A percentile compares a stretch with the other conserved stretches of the same genome.
phyloP scores from a whole-genome alignment of 768 basidiomycete species.

The Asterophora lycoperdoides region DNA sequence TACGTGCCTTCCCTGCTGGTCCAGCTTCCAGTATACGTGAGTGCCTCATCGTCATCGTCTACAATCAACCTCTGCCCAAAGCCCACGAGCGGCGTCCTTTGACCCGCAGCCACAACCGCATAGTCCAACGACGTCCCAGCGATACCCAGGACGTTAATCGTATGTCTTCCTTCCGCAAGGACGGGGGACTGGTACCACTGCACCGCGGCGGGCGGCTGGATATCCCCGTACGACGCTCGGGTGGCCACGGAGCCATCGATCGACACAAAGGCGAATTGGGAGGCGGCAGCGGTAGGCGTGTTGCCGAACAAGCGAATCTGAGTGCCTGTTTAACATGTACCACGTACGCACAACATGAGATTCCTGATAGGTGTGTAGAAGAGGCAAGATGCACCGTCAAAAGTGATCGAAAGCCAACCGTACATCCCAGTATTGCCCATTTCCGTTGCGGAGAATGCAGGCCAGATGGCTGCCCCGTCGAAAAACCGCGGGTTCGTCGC shows the following conservation, averaged over 20 bases:
- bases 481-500: conserved; percentile 1
- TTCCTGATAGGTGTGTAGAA: neutral
- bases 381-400: neutral
- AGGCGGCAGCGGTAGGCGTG: neutral
- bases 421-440: conserved; percentile 1
- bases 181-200: conserved; percentile 23
- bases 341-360: neutral
- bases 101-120: conserved; percentile 17
- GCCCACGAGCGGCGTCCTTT: conserved; percentile 15
- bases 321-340: neutral
- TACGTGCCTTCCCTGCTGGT: conserved; percentile 8
- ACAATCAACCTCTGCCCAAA: conserved; percentile 17
- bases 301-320: neutral
- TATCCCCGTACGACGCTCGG: conserved; percentile 10
- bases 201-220: conserved; percentile 15
- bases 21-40: conserved; percentile 20
- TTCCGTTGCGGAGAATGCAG: neutral
- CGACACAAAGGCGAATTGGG: neutral
- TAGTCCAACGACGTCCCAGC: conserved; percentile 22
- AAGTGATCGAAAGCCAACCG: neutral
- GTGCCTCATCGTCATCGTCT: conserved; percentile 19
- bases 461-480: conserved; percentile 1
- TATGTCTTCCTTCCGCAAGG: conserved; percentile 18
- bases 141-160: conserved; percentile 15
- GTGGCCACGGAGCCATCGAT: neutral